Evolutionary conservation across 805 yeast species (phyloP).

Genomic region (Kazachstania psychrophila): DNA sequence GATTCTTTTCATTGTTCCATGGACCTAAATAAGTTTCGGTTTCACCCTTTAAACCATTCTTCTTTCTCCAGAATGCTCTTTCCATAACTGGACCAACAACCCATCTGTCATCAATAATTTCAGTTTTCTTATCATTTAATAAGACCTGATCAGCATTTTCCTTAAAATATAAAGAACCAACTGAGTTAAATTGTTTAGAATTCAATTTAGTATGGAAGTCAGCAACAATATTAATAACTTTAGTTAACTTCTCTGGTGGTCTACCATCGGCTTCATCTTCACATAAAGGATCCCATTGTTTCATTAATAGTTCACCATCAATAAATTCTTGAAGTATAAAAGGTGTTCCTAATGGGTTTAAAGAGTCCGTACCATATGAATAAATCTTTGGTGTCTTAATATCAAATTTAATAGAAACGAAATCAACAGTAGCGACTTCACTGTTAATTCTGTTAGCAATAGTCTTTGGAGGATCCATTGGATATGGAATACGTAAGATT

Average conservation of each 20-base stretch:
- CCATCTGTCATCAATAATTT: slow-evolving; percentile 45
- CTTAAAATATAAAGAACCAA: slow-evolving; percentile 78
- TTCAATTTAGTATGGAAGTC: slow-evolving; percentile 52
- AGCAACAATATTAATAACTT: slow-evolving; percentile 64
- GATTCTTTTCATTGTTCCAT: slow-evolving; percentile 40
- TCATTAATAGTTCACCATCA: slow-evolving; percentile 78
- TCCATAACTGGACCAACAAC: slow-evolving; percentile 86
- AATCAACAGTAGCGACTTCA: slow-evolving; percentile 93
- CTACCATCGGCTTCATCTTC: slow-evolving; percentile 44
- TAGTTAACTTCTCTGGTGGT: slow-evolving; percentile 40
- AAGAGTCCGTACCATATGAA: slow-evolving; percentile 49
- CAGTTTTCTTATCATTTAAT: not conserved
- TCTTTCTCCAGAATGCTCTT: slow-evolving; percentile 64
- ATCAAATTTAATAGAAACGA: slow-evolving; percentile 52
- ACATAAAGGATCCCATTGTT: slow-evolving; percentile 78
- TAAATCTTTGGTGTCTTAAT: slow-evolving; percentile 66
- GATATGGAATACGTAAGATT: slow-evolving; percentile 80
- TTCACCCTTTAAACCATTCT: slow-evolving; percentile 24
- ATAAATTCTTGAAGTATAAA: slow-evolving; percentile 73
- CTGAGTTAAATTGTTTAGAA: slow-evolving; percentile 47
- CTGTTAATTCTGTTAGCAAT: slow-evolving; percentile 63
- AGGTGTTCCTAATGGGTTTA: slow-evolving; percentile 62
- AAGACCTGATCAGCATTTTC: slow-evolving; percentile 2
- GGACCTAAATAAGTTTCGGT: slow-evolving; percentile 60
- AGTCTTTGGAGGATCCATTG: slow-evolving; percentile 54